phyloP scores from a whole-genome alignment of 495 filamentous ascomycete genomes.

The Jackrogersella minutella region DNA sequence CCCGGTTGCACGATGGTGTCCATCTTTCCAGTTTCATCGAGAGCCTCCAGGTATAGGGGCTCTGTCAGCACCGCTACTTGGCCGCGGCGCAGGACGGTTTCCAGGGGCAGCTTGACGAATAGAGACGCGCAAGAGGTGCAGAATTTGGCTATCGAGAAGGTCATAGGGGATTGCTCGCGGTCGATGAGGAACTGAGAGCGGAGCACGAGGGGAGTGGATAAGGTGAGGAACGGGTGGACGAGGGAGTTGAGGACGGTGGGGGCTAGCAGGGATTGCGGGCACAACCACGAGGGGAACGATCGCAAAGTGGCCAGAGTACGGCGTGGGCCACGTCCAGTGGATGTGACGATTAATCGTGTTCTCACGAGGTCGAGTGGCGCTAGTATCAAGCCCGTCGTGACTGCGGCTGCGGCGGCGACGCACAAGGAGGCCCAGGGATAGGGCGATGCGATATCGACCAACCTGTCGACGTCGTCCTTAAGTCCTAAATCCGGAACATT shows the following conservation, averaged over 20 bases:
- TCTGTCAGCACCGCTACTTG: slow-evolving; percentile 72
- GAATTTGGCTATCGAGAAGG: slow-evolving; percentile 82
- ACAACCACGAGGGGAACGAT: slow-evolving; percentile 76
- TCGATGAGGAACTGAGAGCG: slow-evolving; percentile 81
- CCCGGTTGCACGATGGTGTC: slow-evolving; percentile 78
- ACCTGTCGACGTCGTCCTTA: slow-evolving; percentile 57
- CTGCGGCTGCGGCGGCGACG: slow-evolving; percentile 83
- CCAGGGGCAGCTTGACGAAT: slow-evolving; percentile 84
- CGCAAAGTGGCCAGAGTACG: slow-evolving; percentile 78
- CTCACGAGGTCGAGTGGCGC: slow-evolving; percentile 89
- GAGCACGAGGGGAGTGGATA: slow-evolving; percentile 81
- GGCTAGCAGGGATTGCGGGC: slow-evolving; percentile 73
- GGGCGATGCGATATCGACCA: slow-evolving; percentile 70
- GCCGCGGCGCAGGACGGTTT: slow-evolving; percentile 88
- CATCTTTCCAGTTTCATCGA: slow-evolving; percentile 55
- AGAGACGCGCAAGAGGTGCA: slow-evolving; percentile 78
- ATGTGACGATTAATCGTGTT: slow-evolving; percentile 86
- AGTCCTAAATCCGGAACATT: slow-evolving; percentile 83
- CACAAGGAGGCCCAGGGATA: slow-evolving; percentile 76
- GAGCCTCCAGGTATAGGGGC: slow-evolving; percentile 50
- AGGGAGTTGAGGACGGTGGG: slow-evolving; percentile 88
- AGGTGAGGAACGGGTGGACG: slow-evolving; percentile 79
- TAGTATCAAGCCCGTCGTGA: slow-evolving; percentile 78
- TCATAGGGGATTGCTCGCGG: slow-evolving; percentile 77
- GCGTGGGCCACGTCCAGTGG: slow-evolving; percentile 73